These are phyloP conservation scores for Pseudodiploospora longispora DNA, from an alignment of 2,329 filamentous ascomycete genomes.

Conservation along the genomic window DNA sequence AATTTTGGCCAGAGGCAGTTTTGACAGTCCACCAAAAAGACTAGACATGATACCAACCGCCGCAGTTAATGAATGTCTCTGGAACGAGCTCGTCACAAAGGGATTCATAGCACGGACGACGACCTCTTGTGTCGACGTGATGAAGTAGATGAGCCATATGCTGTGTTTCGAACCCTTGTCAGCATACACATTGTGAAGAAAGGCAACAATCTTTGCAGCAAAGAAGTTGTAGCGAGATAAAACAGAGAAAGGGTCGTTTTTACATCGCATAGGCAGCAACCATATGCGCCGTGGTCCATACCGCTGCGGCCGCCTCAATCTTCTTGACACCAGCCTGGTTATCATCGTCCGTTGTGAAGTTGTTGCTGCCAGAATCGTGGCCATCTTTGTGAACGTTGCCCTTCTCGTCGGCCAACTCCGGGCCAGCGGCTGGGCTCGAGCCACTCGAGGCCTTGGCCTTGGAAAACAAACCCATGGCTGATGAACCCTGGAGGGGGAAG, in stretches of 20 bases:
- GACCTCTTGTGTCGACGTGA: conserved; percentile 28
- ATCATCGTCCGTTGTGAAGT: conserved; percentile 13
- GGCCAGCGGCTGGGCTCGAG: neutral
- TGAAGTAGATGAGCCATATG: conserved; percentile 34
- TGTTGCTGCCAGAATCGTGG: conserved; percentile 24
- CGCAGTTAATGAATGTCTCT: conserved; percentile 44
- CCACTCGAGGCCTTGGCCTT: neutral
- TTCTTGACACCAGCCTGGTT: conserved; percentile 38
- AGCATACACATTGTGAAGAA: neutral
- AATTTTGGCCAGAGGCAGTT: conserved; percentile 58
- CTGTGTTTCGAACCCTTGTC: conserved; percentile 11
- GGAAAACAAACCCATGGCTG: conserved; percentile 4
- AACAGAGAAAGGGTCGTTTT: conserved; percentile 8
- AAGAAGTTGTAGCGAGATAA: neutral
- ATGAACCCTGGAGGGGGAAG: too few species aligned
- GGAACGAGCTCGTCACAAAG: conserved; percentile 43
- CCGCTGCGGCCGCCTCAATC: conserved; percentile 34
- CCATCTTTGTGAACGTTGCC: conserved; percentile 7
- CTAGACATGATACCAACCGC: conserved; percentile 46
- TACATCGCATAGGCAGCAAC: conserved; percentile 34
- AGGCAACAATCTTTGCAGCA: neutral
- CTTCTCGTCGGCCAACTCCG: conserved; percentile 5
- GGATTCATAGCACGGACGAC: conserved; percentile 33
- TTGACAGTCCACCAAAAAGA: conserved; percentile 51
- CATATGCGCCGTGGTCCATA: conserved; percentile 31